phyloP scores from a whole-genome alignment of 1,284 basidiomycete species.

The Rhodotorula sp. region DNA sequence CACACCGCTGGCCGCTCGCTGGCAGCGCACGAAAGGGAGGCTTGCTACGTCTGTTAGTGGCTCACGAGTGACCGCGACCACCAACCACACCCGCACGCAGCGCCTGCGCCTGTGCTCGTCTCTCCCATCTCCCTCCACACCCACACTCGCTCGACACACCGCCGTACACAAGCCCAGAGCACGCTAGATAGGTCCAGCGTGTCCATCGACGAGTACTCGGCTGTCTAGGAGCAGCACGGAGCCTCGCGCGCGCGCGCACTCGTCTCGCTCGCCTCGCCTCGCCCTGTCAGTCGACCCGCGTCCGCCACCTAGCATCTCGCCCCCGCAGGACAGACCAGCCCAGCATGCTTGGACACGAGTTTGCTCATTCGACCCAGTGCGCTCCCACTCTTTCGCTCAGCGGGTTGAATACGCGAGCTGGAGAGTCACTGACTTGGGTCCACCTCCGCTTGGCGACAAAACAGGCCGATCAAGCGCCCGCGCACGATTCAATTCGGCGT shows the following conservation, averaged over 20 bases:
- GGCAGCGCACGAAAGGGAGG: too few species aligned
- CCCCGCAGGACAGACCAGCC: not conserved
- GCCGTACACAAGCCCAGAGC: not conserved
- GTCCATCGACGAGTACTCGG: not conserved
- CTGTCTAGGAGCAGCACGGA: too few species aligned
- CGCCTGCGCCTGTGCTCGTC: not conserved
- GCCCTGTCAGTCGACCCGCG: not conserved
- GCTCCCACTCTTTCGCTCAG: not conserved
- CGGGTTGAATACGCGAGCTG: not conserved
- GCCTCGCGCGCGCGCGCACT: not conserved
- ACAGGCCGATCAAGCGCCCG: slow-evolving; percentile 38
- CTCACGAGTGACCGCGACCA: not conserved
- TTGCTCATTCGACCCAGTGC: slow-evolving; percentile 36
- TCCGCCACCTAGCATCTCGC: not conserved
- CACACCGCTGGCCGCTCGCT: too few species aligned
- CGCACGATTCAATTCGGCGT: slow-evolving; percentile 90
- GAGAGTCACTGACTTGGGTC: too few species aligned
- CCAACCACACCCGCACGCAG: not conserved
- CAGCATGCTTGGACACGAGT: slow-evolving; percentile 39
- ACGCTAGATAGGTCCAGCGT: not conserved
- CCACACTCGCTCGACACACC: not conserved
- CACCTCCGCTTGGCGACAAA: not conserved
- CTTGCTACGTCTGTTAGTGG: not conserved
- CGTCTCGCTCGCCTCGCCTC: not conserved
- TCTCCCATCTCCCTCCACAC: not conserved